A percentile compares a stretch with the other conserved stretches of the same genome.
phyloP scores from a whole-genome alignment of 2,329 filamentous ascomycete genomes.

The Biscogniauxia marginata region DNA sequence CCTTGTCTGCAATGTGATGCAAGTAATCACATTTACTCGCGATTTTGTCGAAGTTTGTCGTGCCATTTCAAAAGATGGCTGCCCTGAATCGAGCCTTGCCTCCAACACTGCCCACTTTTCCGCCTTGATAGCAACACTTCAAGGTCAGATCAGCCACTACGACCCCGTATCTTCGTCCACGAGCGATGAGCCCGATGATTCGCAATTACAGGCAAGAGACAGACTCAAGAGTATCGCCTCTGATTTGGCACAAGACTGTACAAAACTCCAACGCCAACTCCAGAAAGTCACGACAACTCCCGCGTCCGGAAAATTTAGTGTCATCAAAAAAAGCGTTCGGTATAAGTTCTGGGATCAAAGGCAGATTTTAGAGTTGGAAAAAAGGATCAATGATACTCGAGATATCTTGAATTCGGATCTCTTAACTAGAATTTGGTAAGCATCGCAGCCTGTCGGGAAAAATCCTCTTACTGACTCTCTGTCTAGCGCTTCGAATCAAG shows the following conservation, averaged over 20 bases:
- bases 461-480: neutral
- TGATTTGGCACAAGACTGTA: slow-evolving; percentile 2
- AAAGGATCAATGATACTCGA: slow-evolving; percentile 2
- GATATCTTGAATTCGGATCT: slow-evolving; percentile 4
- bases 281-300: neutral
- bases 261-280: slow-evolving; percentile 1
- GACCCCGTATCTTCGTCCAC: neutral
- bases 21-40: slow-evolving; percentile 12
- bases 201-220: neutral
- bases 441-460: neutral
- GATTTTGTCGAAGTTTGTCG: slow-evolving; percentile 4
- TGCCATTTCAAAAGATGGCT: slow-evolving; percentile 1
- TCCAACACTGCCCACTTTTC: slow-evolving; percentile 1
- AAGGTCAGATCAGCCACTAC: neutral
- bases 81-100: slow-evolving; percentile 3
- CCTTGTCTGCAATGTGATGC: slow-evolving; percentile 16
- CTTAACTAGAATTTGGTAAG: slow-evolving; percentile 12
- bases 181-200: neutral
- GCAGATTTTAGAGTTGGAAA: slow-evolving; percentile 1
- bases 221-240: slow-evolving; percentile 8
- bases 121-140: neutral
- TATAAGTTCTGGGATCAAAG: slow-evolving; percentile 6
- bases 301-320: neutral
- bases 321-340: neutral
- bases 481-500: slow-evolving; percentile 10